Conservation (phyloP, 78 protist species). For the Cavenderia fasciculata region DNA sequence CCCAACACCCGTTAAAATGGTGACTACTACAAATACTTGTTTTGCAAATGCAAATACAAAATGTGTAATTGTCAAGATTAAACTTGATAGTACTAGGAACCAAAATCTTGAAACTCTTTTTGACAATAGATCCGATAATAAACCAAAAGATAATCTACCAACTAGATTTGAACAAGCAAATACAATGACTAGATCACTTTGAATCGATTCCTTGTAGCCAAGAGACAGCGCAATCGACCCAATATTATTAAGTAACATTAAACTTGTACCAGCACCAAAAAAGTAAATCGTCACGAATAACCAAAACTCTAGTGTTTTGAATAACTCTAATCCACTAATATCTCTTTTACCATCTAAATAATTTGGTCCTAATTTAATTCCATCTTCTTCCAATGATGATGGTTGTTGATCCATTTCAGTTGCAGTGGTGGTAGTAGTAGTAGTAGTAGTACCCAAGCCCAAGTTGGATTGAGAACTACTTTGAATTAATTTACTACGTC, state of each 20-base stretch:
- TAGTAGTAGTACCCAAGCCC: no score
- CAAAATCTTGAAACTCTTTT: conserved; percentile 50
- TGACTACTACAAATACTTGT: background rate
- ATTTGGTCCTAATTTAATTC: background rate
- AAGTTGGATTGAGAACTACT: no score
- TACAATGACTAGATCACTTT: conserved; percentile 51
- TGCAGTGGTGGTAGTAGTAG: no score
- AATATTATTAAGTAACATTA: conserved; percentile 69
- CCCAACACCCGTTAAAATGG: conserved; percentile 37
- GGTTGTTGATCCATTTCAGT: no score
- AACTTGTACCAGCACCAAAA: conserved; percentile 52
- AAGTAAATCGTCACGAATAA: conserved; percentile 6
- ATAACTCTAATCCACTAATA: conserved; percentile 16
- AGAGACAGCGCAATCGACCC: conserved; percentile 6
- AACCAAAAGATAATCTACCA: conserved; percentile 42
- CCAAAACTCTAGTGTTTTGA: conserved; percentile 28
- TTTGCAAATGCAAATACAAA: conserved; percentile 2
- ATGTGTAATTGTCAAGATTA: conserved; percentile 24
- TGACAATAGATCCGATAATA: conserved; percentile 34
- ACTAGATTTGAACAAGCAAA: conserved; percentile 27
- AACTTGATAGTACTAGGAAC: conserved; percentile 16
- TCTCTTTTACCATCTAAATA: conserved; percentile 66
- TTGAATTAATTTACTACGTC: no score
- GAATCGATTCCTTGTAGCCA: background rate
- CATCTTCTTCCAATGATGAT: background rate